Evolutionary conservation across 2,329 filamentous ascomycete species (phyloP).

Genomic region (Coniochaeta pulveracea): DNA sequence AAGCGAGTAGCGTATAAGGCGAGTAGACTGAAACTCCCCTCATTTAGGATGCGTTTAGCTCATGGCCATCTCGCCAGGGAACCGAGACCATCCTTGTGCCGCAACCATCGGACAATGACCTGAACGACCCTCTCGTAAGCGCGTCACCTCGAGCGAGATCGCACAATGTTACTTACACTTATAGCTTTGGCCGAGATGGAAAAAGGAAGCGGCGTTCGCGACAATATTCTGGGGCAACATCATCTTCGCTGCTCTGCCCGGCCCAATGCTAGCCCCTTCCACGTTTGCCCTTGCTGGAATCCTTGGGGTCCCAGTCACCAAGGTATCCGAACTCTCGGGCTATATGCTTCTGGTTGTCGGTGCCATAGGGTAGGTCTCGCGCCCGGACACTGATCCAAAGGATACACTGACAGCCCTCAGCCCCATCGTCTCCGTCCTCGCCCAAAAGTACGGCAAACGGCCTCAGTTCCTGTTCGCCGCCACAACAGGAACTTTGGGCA

Average conservation of each 20-base stretch:
- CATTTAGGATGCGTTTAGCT: background rate
- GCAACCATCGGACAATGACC: constrained; percentile 8
- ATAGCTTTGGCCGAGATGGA: constrained; percentile 12
- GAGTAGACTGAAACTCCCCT: background rate
- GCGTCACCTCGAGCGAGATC: background rate
- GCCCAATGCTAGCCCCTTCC: constrained; percentile 10
- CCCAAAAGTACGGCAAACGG: constrained; percentile 21
- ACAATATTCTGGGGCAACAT: constrained; percentile 11
- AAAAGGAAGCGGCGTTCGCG: constrained; percentile 12
- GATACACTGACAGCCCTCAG: background rate
- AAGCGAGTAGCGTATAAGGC: constrained; percentile 7
- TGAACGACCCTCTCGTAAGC: constrained; percentile 11
- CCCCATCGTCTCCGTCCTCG: constrained; percentile 18
- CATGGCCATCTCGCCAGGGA: constrained; percentile 4
- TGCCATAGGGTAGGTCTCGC: constrained; percentile 7
- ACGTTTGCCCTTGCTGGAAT: constrained; percentile 10
- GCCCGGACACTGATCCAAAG: background rate
- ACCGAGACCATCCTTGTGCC: constrained; percentile 11
- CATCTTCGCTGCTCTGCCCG: constrained; percentile 12
- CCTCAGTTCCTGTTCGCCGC: constrained; percentile 20
- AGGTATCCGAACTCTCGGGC: constrained; percentile 11
- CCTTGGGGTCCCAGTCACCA: constrained; percentile 15
- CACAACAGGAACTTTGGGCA: constrained; percentile 16
- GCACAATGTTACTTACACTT: background rate
- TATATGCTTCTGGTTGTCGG: constrained; percentile 12